Percentiles rank a stretch among this genome's conserved stretches.
phyloP scores from a whole-genome alignment of 164 flowering plant genomes.

The Tinospora cordifolia region DNA sequence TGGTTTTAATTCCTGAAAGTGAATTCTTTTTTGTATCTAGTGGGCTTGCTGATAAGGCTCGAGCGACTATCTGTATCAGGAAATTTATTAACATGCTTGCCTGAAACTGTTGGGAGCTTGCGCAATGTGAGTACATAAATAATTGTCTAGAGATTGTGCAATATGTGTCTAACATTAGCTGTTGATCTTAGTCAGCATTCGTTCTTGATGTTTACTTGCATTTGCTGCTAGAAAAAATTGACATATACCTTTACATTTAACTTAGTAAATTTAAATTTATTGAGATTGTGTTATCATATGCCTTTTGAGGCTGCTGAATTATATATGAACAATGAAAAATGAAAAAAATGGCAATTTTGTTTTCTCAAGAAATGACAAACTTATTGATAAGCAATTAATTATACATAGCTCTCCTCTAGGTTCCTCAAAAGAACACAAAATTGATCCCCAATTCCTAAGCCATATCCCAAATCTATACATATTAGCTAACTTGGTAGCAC shows the following conservation, averaged over 20 bases:
- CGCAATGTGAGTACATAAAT: slow-evolving; percentile 63
- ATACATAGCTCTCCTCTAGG: no score
- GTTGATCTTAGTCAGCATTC: background rate
- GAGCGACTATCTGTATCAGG: slow-evolving; percentile 70
- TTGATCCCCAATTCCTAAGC: no score
- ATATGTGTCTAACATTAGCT: background rate
- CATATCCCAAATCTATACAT: no score
- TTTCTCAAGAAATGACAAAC: no score
- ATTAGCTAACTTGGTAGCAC: no score
- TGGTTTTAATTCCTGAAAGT: slow-evolving; percentile 1
- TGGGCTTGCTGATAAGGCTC: slow-evolving; percentile 87
- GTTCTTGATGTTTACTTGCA: background rate
- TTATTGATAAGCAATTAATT: no score
- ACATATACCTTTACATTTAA: background rate
- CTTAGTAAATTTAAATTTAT: no score
- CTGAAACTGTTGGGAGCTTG: slow-evolving; percentile 93
- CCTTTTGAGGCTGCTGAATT: background rate
- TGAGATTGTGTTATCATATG: background rate
- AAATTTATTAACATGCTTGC: slow-evolving; percentile 58
- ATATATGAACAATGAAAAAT: background rate
- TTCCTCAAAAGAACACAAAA: no score
- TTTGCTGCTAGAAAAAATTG: background rate
- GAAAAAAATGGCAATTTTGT: background rate
- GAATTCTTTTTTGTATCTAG: slow-evolving; percentile 30
- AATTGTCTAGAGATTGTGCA: background rate